phyloP scores from a whole-genome alignment of 2,329 filamentous ascomycete genomes.

The Diaporthe eres region DNA sequence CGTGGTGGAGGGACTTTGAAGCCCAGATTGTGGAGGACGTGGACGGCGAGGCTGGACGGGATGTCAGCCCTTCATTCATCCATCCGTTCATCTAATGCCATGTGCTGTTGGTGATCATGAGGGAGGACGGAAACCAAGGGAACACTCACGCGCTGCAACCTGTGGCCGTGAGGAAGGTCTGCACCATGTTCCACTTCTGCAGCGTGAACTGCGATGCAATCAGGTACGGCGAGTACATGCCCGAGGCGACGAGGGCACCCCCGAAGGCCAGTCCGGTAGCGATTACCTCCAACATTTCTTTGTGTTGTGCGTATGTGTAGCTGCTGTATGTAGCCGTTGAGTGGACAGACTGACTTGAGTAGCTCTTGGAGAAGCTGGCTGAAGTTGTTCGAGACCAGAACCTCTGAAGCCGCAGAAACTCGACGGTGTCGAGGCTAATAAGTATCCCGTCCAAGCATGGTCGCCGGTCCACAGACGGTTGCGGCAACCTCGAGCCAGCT shows the following conservation, averaged over 20 bases:
- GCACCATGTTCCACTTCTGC: constrained; percentile 75
- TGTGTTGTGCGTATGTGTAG: not conserved
- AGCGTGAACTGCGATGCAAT: constrained; percentile 74
- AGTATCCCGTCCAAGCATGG: not conserved
- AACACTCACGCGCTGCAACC: constrained; percentile 71
- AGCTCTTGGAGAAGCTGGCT: not conserved
- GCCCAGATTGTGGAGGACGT: constrained; percentile 59
- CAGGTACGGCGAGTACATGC: constrained; percentile 71
- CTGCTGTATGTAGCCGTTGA: not conserved
- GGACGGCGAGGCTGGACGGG: constrained; percentile 58
- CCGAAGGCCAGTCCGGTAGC: constrained; percentile 72
- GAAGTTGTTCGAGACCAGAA: not conserved
- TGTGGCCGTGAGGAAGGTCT: constrained; percentile 74
- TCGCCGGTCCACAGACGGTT: constrained; percentile 14
- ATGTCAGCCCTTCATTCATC: not conserved
- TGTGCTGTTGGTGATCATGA: constrained; percentile 20
- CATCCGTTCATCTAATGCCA: not conserved
- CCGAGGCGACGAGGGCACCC: constrained; percentile 70
- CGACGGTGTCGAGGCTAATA: constrained; percentile 9
- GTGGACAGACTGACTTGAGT: not conserved
- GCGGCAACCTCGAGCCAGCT: not conserved
- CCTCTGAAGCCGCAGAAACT: not conserved
- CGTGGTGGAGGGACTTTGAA: constrained; percentile 63
- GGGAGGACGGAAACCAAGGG: not conserved
- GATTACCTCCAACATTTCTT: constrained; percentile 49